These are phyloP conservation scores for Fusarium beomiforme DNA, from an alignment of 2,329 filamentous ascomycete species.

Conservation along the genomic window DNA sequence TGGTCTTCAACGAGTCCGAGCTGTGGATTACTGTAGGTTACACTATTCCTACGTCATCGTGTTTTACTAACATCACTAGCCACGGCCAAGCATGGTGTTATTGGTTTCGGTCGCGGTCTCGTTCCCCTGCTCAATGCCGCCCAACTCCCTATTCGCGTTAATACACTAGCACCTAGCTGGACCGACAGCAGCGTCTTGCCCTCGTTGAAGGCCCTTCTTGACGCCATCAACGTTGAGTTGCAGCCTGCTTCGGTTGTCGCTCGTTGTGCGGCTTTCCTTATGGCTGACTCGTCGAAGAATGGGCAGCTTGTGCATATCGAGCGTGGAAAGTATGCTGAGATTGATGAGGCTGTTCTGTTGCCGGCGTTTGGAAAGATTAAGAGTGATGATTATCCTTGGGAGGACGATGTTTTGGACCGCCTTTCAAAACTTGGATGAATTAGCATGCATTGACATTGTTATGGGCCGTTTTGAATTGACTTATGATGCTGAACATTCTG, in stretches of 20 bases:
- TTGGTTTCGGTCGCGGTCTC: constrained; percentile 63
- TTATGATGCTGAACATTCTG: too few species aligned
- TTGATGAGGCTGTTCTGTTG: constrained; percentile 58
- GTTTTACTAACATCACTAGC: constrained; percentile 44
- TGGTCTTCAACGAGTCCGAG: constrained; percentile 60
- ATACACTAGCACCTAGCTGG: constrained; percentile 65
- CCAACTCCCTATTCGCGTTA: constrained; percentile 61
- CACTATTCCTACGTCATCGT: fast-evolving
- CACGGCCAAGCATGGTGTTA: constrained; percentile 63
- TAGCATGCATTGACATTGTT: too few species aligned
- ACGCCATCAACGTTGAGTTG: constrained; percentile 50
- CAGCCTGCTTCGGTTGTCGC: constrained; percentile 61
- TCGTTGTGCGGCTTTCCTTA: constrained; percentile 57
- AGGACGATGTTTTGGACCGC: constrained; percentile 50
- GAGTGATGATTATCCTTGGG: constrained; percentile 45
- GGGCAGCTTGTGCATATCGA: constrained; percentile 64
- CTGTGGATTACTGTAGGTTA: constrained; percentile 60
- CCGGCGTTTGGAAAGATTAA: constrained; percentile 48
- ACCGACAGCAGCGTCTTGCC: constrained; percentile 61
- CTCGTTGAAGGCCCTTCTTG: constrained; percentile 48
- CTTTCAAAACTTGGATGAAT: constrained; percentile 4
- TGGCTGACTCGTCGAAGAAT: constrained; percentile 58
- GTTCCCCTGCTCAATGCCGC: constrained; percentile 49
- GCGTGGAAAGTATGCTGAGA: constrained; percentile 60
- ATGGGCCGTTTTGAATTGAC: background rate